These are phyloP conservation scores for Delitschia confertaspora DNA, from an alignment of 495 filamentous ascomycete species.

Conservation along the genomic window DNA sequence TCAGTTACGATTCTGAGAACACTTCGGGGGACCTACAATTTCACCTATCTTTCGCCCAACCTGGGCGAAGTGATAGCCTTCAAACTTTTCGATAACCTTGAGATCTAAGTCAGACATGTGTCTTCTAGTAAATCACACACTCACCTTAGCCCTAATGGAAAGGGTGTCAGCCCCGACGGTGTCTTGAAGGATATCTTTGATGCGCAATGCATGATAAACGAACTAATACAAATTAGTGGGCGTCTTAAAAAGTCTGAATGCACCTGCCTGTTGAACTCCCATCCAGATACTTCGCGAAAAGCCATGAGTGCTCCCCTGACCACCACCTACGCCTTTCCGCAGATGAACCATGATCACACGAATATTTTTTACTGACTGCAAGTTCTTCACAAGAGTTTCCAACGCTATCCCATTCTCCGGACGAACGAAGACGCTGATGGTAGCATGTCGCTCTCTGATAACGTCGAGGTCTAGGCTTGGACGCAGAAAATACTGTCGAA, in stretches of 20 bases:
- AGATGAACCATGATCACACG: slow-evolving; percentile 60
- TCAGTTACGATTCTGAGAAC: neutral
- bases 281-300: slow-evolving; percentile 66
- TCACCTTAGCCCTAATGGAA: slow-evolving; percentile 51
- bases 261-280: slow-evolving; percentile 34
- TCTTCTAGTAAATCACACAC: neutral
- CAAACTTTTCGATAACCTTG: slow-evolving; percentile 38
- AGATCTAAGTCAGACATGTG: slow-evolving; percentile 1
- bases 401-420: slow-evolving; percentile 57
- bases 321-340: slow-evolving; percentile 62
- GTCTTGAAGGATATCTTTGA: slow-evolving; percentile 57
- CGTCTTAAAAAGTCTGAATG: neutral
- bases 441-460: slow-evolving; percentile 66
- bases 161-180: slow-evolving; percentile 48
- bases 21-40: slow-evolving; percentile 38
- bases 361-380: slow-evolving; percentile 75
- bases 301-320: slow-evolving; percentile 46
- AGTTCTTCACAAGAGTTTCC: slow-evolving; percentile 49
- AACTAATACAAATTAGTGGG: slow-evolving; percentile 38
- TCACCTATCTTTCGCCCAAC: slow-evolving; percentile 63
- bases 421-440: slow-evolving; percentile 58
- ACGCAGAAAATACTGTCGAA: slow-evolving; percentile 77
- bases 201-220: slow-evolving; percentile 56
- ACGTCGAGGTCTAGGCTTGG: slow-evolving; percentile 59
- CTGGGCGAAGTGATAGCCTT: slow-evolving; percentile 43